Percentiles rank a stretch among this genome's conserved stretches.
Evolutionary conservation across 108 stramenopile genomes (phyloP).

Genomic region (Cyclotella kingstonii): DNA sequence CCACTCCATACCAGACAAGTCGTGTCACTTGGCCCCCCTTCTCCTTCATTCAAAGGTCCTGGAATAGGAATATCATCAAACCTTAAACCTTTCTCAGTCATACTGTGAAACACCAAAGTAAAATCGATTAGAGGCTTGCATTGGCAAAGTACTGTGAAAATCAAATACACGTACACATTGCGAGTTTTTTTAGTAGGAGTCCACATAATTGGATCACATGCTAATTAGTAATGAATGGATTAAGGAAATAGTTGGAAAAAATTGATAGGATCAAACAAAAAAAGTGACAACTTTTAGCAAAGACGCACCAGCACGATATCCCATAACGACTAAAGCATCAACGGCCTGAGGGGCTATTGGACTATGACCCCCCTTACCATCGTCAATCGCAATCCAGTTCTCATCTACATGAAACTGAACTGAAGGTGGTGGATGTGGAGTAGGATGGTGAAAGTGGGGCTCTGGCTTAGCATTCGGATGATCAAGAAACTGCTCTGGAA

Average conservation of each 20-base stretch:
- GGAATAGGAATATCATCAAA: conserved; percentile 39
- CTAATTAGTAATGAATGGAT: neutral
- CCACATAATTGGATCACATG: conserved; percentile 47
- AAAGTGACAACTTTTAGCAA: neutral
- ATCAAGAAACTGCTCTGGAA: conserved; percentile 38
- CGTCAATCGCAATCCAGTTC: conserved; percentile 41
- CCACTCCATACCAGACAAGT: conserved; percentile 63
- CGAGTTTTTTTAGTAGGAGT: conserved; percentile 36
- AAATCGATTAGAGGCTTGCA: too few relatives aligned
- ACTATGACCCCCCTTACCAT: conserved; percentile 32
- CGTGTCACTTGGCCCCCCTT: conserved; percentile 31
- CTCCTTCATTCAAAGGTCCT: conserved; percentile 31
- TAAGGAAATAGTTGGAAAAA: neutral
- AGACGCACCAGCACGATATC: conserved; percentile 15
- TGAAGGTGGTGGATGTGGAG: conserved; percentile 41
- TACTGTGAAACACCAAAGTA: conserved; percentile 5
- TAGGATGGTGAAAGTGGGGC: conserved; percentile 46
- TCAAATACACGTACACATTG: conserved; percentile 24
- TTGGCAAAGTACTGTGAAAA: too few relatives aligned
- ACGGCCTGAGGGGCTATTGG: conserved; percentile 50
- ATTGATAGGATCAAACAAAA: neutral
- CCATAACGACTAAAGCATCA: conserved; percentile 38
- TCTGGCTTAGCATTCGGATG: conserved; percentile 27
- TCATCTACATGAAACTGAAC: conserved; percentile 41
- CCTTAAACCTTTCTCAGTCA: conserved; percentile 38